Percentiles rank a stretch among this genome's conserved stretches.
phyloP scores from a whole-genome alignment of 495 filamentous ascomycete species.

The Podospora anserina region DNA sequence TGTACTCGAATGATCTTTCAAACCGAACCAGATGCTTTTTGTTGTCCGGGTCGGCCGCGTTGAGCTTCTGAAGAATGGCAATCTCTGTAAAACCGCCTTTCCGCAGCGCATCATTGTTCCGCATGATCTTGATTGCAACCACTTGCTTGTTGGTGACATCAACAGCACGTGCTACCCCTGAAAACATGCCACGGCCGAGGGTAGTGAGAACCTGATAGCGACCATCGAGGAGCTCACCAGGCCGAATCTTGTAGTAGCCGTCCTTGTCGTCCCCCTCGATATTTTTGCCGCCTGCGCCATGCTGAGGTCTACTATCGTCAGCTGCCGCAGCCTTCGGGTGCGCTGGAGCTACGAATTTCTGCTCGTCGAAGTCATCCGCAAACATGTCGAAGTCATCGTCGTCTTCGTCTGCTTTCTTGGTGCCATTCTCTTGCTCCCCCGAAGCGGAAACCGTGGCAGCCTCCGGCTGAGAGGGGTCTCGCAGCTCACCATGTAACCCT shows the following conservation, averaged over 20 bases:
- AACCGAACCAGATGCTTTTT: constrained; percentile 91
- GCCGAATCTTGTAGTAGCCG: constrained; percentile 89
- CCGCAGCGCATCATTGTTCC: constrained; percentile 87
- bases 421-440: constrained; percentile 31
- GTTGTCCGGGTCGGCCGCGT: constrained; percentile 77
- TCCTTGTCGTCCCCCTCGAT: constrained; percentile 92
- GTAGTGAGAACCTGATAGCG: constrained; percentile 83
- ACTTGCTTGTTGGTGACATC: constrained; percentile 68
- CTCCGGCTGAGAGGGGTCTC: constrained; percentile 24
- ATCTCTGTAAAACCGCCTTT: constrained; percentile 96
- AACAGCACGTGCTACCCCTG: constrained; percentile 85
- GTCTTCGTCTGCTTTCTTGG: constrained; percentile 47
- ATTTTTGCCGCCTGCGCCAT: constrained; percentile 59
- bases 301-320: constrained; percentile 36
- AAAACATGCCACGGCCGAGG: constrained; percentile 95
- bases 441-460: constrained; percentile 18
- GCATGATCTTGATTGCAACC: constrained; percentile 91
- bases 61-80: constrained; percentile 80
- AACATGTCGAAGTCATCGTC: constrained; percentile 91
- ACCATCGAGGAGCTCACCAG: constrained; percentile 82
- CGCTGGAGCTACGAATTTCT: constrained; percentile 71
- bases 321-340: constrained; percentile 40
- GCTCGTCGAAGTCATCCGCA: constrained; percentile 81
- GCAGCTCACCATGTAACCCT: constrained; percentile 43
- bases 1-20: constrained; percentile 85